A percentile compares a stretch with the other conserved stretches of the same genome.
These are phyloP conservation scores for Mycena latifolia DNA, from an alignment of 768 basidiomycete species.

Conservation along the genomic window DNA sequence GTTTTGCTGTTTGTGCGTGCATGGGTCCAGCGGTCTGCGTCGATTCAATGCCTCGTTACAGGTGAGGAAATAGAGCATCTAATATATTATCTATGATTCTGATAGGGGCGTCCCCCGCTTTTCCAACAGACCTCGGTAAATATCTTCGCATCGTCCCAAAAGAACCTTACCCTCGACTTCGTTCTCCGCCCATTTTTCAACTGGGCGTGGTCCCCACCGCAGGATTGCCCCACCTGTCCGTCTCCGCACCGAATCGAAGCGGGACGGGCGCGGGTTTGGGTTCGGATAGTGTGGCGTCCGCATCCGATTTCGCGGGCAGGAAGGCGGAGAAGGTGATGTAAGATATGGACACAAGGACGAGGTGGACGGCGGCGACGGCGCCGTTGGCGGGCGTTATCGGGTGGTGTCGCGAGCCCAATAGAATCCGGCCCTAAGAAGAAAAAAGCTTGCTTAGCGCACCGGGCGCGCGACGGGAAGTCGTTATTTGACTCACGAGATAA, in stretches of 20 bases:
- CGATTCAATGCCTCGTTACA: too few relatives aligned
- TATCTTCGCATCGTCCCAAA: slow-evolving; percentile 16
- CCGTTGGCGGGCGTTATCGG: slow-evolving; percentile 72
- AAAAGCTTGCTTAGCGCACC: slow-evolving; percentile 20
- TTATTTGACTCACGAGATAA: slow-evolving; percentile 66
- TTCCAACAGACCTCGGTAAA: slow-evolving; percentile 17
- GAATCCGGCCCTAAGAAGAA: slow-evolving; percentile 64
- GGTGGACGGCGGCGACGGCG: slow-evolving; percentile 74
- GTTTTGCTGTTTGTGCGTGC: too few relatives aligned
- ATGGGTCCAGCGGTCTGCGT: too few relatives aligned
- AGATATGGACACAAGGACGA: slow-evolving; percentile 69
- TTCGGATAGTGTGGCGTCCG: slow-evolving; percentile 11
- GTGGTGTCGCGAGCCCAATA: slow-evolving; percentile 76
- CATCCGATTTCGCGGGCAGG: slow-evolving; percentile 32
- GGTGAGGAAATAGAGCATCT: too few relatives aligned
- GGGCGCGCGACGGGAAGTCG: neutral
- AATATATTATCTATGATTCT: too few relatives aligned
- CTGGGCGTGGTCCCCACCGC: slow-evolving; percentile 60
- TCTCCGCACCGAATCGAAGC: slow-evolving; percentile 68
- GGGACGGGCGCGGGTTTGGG: slow-evolving; percentile 40
- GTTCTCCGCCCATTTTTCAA: slow-evolving; percentile 66
- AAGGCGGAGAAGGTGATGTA: slow-evolving; percentile 55
- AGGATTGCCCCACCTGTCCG: slow-evolving; percentile 67
- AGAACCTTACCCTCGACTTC: slow-evolving; percentile 34
- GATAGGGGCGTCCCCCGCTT: neutral